Conservation (phyloP, 495 filamentous ascomycete genomes). For the Penicillium robsamsonii region DNA sequence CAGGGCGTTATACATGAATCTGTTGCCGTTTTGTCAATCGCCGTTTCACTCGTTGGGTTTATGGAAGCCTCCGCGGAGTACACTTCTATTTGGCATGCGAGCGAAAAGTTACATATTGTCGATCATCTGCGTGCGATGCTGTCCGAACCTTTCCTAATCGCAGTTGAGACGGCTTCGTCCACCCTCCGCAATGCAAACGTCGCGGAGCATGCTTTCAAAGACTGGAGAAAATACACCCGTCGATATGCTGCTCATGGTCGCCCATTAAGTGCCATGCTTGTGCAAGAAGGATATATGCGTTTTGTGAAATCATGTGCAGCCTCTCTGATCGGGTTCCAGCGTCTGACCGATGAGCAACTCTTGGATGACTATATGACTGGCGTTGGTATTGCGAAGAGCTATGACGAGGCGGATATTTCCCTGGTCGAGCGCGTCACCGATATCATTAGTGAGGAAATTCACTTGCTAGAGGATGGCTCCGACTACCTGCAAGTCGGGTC, state of each 20-base stretch:
- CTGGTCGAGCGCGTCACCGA: conserved; percentile 68
- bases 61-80: conserved; percentile 74
- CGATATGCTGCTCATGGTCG: conserved; percentile 76
- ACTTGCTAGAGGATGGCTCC: conserved; percentile 79
- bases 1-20: conserved; percentile 58
- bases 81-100: conserved; percentile 72
- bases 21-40: conserved; percentile 65
- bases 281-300: conserved; percentile 82
- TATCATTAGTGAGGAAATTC: conserved; percentile 76
- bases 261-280: conserved; percentile 86
- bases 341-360: conserved; percentile 60
- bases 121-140: conserved; percentile 66
- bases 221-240: conserved; percentile 82
- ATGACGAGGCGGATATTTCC: conserved; percentile 39
- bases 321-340: conserved; percentile 58
- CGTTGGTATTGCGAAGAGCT: conserved; percentile 47
- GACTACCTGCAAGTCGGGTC: conserved; percentile 86
- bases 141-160: conserved; percentile 76
- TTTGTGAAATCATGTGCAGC: conserved; percentile 78
- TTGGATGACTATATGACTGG: conserved; percentile 70
- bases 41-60: conserved; percentile 83
- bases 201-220: conserved; percentile 50
- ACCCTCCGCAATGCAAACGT: conserved; percentile 66
- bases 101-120: conserved; percentile 68
- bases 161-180: conserved; percentile 83